Conservation (phyloP, 2,329 filamentous ascomycete genomes). For the Knoxdaviesia capensis region DNA sequence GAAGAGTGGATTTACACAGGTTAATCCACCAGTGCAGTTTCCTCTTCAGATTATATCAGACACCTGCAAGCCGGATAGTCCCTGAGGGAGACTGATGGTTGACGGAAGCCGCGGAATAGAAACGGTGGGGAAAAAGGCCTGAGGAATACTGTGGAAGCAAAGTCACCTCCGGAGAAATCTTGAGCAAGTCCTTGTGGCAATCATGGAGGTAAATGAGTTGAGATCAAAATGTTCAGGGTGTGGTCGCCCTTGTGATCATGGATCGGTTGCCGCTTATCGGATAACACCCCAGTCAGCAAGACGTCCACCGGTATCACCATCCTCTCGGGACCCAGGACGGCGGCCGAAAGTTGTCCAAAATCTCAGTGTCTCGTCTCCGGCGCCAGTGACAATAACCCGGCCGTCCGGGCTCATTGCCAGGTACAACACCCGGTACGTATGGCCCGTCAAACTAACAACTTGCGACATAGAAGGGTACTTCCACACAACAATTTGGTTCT, state of each 20-base stretch:
- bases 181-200: no score
- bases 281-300: slow-evolving; percentile 73
- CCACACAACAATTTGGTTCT: slow-evolving; percentile 98
- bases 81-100: no score
- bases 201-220: no score
- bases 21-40: no score
- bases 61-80: no score
- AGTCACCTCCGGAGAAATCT: background rate
- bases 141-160: background rate
- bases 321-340: slow-evolving; percentile 51
- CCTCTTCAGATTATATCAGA: no score
- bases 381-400: slow-evolving; percentile 81
- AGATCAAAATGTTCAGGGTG: background rate
- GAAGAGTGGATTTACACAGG: no score
- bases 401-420: slow-evolving; percentile 95
- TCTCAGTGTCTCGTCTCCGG: slow-evolving; percentile 83
- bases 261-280: slow-evolving; percentile 22
- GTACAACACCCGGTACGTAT: slow-evolving; percentile 92
- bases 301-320: slow-evolving; percentile 39
- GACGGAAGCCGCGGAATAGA: no score
- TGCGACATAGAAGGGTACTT: slow-evolving; percentile 98
- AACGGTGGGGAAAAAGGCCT: background rate
- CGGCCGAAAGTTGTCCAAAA: slow-evolving; percentile 96
- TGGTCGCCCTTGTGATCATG: background rate
- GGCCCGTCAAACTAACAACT: slow-evolving; percentile 82